phyloP scores from a whole-genome alignment of 768 basidiomycete genomes.

The Sarcodon aspratus region DNA sequence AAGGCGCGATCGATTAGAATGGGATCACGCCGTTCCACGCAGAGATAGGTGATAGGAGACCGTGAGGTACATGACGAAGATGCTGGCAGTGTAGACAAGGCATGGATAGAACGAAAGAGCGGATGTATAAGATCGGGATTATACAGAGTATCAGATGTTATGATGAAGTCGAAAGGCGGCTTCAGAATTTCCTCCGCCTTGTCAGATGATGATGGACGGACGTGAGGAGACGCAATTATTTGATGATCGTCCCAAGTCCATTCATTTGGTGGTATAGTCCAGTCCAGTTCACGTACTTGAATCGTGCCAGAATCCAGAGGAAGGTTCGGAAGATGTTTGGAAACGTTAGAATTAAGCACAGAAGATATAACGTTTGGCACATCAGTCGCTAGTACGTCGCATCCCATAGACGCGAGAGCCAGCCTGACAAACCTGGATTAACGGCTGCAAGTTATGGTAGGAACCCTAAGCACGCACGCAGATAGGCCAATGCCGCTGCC shows the following conservation, averaged over 20 bases:
- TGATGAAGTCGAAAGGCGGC: conserved; percentile 66
- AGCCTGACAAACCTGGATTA: conserved; percentile 29
- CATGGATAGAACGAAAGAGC: conserved; percentile 56
- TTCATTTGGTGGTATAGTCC: conserved; percentile 41
- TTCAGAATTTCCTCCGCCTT: conserved; percentile 14
- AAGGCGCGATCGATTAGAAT: conserved; percentile 48
- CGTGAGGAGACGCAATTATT: conserved; percentile 19
- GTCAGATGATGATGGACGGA: conserved; percentile 4
- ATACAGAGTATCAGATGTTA: conserved; percentile 82
- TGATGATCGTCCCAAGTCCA: conserved; percentile 45
- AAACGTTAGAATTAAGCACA: conserved; percentile 55
- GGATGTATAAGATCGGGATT: conserved; percentile 46
- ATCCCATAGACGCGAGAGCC: conserved; percentile 54
- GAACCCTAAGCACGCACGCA: conserved; percentile 35
- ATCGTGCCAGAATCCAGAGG: conserved; percentile 31
- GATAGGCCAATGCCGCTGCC: conserved; percentile 78
- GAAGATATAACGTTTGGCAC: conserved; percentile 47
- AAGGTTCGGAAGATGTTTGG: conserved; percentile 26
- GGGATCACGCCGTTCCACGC: conserved; percentile 73
- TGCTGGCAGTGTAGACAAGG: conserved; percentile 32
- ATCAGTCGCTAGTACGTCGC: conserved; percentile 72
- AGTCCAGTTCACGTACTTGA: conserved; percentile 58
- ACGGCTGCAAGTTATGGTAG: conserved; percentile 1
- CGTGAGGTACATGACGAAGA: conserved; percentile 18
- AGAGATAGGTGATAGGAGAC: conserved; percentile 35